These are phyloP conservation scores for Rubus parviflorus DNA, from an alignment of 306 rosid species.

Conservation along the genomic window DNA sequence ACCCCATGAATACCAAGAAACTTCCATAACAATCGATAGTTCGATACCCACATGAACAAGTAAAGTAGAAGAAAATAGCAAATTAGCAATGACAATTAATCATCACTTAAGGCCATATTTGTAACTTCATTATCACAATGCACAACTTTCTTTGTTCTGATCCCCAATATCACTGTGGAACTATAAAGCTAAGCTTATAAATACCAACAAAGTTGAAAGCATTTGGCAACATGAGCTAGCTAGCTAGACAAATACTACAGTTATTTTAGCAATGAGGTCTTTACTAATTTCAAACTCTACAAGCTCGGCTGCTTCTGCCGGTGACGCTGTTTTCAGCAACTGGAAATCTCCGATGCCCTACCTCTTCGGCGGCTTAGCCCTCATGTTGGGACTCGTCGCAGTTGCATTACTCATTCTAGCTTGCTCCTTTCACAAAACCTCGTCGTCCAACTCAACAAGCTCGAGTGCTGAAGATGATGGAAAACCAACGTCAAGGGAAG, in stretches of 20 bases:
- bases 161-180: constrained; percentile 15
- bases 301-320: background rate
- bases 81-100: background rate
- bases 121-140: constrained; percentile 27
- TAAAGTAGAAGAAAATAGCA: constrained; percentile 17
- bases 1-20: constrained; percentile 10
- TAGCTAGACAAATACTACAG: background rate
- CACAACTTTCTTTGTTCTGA: constrained; percentile 19
- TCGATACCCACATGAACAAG: background rate
- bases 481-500: constrained; percentile 18
- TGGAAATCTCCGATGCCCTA: constrained; percentile 68
- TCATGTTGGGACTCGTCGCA: constrained; percentile 50
- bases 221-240: background rate
- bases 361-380: constrained; percentile 58
- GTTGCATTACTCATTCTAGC: constrained; percentile 48
- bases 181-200: constrained; percentile 15
- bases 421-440: constrained; percentile 40
- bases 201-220: background rate
- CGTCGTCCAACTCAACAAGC: constrained; percentile 9
- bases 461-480: constrained; percentile 24
- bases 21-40: constrained; percentile 18
- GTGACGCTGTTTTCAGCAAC: constrained; percentile 33
- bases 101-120: constrained; percentile 17
- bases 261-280: constrained; percentile 31
- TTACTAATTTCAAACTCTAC: constrained; percentile 25